These are phyloP conservation scores for Rutstroemia sp. DNA, from an alignment of 2,329 filamentous ascomycete genomes.

Conservation along the genomic window DNA sequence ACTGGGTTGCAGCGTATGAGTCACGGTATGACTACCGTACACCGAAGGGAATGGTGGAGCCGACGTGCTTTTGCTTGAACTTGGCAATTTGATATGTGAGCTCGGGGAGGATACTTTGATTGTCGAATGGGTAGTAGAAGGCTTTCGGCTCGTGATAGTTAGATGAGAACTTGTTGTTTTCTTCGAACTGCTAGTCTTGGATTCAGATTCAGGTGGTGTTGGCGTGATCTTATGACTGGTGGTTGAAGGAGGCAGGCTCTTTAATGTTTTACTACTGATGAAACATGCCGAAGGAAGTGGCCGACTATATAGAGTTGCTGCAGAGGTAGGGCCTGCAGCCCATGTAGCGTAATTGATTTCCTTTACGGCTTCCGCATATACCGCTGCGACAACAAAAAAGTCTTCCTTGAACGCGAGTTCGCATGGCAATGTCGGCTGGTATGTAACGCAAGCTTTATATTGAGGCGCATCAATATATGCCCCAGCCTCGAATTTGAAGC, in stretches of 20 bases:
- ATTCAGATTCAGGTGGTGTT: background rate
- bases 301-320: background rate
- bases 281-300: background rate
- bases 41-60: background rate
- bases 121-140: no score
- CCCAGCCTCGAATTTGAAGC: constrained; percentile 13
- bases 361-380: background rate
- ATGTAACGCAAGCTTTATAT: constrained; percentile 11
- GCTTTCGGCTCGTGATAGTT: no score
- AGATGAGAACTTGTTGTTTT: background rate
- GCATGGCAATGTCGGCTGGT: constrained; percentile 6
- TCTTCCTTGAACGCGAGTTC: constrained; percentile 8
- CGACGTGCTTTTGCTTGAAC: background rate
- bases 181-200: background rate
- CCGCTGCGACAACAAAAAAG: constrained; percentile 5
- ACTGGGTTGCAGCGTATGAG: no score
- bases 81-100: no score
- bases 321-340: background rate
- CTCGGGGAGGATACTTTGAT: background rate
- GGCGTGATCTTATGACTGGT: background rate
- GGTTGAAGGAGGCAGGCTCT: background rate
- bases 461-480: constrained; percentile 13
- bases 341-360: background rate
- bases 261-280: background rate
- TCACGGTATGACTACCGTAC: background rate